Evolutionary conservation across 768 basidiomycete genomes (phyloP).

Genomic region (Leccinellum luteum): DNA sequence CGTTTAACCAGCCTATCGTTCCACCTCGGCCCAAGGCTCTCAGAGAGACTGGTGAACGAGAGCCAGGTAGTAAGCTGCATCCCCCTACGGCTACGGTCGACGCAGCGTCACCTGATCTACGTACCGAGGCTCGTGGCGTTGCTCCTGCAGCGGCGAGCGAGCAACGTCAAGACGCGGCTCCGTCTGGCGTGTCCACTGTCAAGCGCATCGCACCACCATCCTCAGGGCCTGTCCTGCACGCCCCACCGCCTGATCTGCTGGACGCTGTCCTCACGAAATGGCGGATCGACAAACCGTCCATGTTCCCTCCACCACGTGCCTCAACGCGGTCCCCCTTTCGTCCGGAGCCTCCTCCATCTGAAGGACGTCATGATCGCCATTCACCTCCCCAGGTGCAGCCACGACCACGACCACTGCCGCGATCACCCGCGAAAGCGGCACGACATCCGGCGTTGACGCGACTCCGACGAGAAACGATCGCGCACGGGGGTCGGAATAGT

Average conservation of each 20-base stretch:
- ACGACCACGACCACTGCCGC: neutral
- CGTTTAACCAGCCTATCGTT: conserved; percentile 13
- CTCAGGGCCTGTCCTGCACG: neutral
- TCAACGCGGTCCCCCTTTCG: conserved; percentile 22
- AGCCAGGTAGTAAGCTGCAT: neutral
- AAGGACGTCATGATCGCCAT: neutral
- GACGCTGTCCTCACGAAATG: neutral
- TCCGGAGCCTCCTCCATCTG: neutral
- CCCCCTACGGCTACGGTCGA: neutral
- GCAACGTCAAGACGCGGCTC: neutral
- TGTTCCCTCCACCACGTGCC: conserved; percentile 17
- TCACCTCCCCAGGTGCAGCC: neutral
- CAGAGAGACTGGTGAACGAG: neutral
- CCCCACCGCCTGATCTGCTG: neutral
- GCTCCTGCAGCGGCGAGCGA: neutral
- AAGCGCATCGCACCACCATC: conserved; percentile 1
- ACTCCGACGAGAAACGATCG: conserved; percentile 17
- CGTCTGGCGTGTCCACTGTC: neutral
- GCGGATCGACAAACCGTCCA: neutral
- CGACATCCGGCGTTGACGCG: conserved; percentile 13
- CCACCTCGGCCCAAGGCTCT: neutral
- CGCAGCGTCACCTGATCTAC: neutral
- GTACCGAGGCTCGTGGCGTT: neutral
- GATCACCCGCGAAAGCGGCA: neutral
- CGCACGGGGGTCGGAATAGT: neutral